A percentile compares a stretch with the other conserved stretches of the same genome.
phyloP scores from a whole-genome alignment of 345 rosid species.

The Brassica rapa region DNA sequence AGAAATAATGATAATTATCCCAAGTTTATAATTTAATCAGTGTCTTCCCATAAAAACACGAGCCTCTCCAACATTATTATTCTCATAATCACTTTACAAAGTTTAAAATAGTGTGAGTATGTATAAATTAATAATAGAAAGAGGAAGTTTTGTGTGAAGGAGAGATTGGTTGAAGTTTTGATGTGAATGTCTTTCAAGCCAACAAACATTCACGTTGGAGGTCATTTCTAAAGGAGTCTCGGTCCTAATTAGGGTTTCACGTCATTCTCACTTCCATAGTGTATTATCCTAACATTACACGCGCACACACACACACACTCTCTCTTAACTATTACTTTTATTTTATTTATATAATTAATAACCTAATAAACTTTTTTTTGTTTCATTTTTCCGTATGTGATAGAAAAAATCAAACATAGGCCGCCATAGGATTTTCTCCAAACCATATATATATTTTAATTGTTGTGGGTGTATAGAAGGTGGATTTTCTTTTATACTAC shows the following conservation, averaged over 20 bases:
- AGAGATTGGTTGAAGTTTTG: conserved; percentile 50
- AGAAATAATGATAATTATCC: conserved; percentile 18
- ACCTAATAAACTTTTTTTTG: conserved; percentile 19
- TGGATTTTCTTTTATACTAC: neutral
- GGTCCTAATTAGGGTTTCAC: conserved; percentile 49
- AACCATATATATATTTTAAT: neutral
- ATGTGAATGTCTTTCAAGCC: conserved; percentile 60
- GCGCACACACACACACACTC: conserved; percentile 2
- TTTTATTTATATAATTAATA: neutral
- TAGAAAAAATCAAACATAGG: conserved; percentile 35
- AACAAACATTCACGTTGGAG: conserved; percentile 75
- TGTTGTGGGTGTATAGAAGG: neutral
- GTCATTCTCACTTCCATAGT: conserved; percentile 31
- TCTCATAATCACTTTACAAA: conserved; percentile 31
- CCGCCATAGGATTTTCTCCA: conserved; percentile 14
- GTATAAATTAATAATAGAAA: conserved; percentile 20
- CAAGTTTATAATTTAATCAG: conserved; percentile 25
- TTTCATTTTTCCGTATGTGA: conserved; percentile 13
- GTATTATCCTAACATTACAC: conserved; percentile 38
- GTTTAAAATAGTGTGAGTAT: neutral
- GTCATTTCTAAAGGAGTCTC: conserved; percentile 49
- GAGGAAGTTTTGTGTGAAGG: conserved; percentile 29
- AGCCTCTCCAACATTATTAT: conserved; percentile 32
- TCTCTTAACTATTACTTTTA: neutral
- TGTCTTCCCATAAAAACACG: conserved; percentile 34